These are phyloP conservation scores for Sarocladiaceae sp. DNA, from an alignment of 2,329 filamentous ascomycete genomes.

Conservation along the genomic window DNA sequence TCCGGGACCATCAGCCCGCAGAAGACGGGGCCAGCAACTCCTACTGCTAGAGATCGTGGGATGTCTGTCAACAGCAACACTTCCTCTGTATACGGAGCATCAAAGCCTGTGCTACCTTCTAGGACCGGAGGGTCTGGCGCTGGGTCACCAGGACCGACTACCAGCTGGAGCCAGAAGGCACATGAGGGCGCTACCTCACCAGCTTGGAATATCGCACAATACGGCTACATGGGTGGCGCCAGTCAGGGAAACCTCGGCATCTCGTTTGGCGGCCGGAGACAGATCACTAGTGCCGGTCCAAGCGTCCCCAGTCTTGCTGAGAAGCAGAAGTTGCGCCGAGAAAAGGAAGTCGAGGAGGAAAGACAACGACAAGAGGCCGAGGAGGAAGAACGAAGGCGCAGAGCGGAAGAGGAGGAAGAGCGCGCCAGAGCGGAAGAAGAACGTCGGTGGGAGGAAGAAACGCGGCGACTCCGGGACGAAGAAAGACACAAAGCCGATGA, in stretches of 20 bases:
- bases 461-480: slow-evolving; percentile 50
- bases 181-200: slow-evolving; percentile 78
- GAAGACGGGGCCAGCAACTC: slow-evolving; percentile 50
- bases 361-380: slow-evolving; percentile 48
- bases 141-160: slow-evolving; percentile 55
- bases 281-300: slow-evolving; percentile 82
- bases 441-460: slow-evolving; percentile 60
- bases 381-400: slow-evolving; percentile 42
- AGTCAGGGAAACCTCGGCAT: slow-evolving; percentile 94
- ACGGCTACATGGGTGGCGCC: slow-evolving; percentile 96
- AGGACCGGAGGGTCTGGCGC: slow-evolving; percentile 48
- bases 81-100: slow-evolving; percentile 40
- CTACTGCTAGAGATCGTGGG: slow-evolving; percentile 41
- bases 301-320: slow-evolving; percentile 75
- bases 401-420: slow-evolving; percentile 49
- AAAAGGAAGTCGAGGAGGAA: slow-evolving; percentile 53
- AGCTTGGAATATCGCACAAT: slow-evolving; percentile 98
- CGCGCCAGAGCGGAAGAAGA: slow-evolving; percentile 57
- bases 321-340: slow-evolving; percentile 64
- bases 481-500: slow-evolving; percentile 57
- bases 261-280: slow-evolving; percentile 81
- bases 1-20: slow-evolving; percentile 58
- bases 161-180: slow-evolving; percentile 82
- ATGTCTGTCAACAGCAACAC: slow-evolving; percentile 53
- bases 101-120: slow-evolving; percentile 32